Base-by-base conservation (phyloP, 352 stramenopile species). In the Pythium sukuiense region DNA sequence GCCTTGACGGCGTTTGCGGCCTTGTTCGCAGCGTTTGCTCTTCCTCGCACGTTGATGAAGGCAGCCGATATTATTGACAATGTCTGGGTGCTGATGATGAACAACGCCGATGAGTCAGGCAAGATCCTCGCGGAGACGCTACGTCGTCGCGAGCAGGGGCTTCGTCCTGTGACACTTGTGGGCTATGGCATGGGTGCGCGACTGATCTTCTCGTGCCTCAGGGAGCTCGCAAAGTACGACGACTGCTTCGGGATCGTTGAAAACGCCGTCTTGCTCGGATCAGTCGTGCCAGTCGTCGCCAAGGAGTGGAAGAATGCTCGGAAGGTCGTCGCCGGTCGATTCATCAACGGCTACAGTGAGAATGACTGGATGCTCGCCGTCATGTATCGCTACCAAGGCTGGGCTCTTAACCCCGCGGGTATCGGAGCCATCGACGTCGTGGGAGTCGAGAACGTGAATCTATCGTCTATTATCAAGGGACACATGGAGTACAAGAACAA, bases 281-380 rank as follows among this genome's bases (percentile, higher is more conserved):
- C 90, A 1, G 87, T 91, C 0, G 76, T 97, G 0, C 79, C 83
- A 0, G 75, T 83, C 11, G 69, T 72, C 0, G 58, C 55, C 1
- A 71, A 84, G 3, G 85, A 95, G 24, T 98, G 91, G 91, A 64
- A 73, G 20, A 81, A 74, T 33, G 87, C 80, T 6, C 72, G 86
- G 6, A 61, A 76, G 55, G 70, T 97, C 14, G 89, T 97, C 4
- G 87, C 90, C 3, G 88, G 90, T 1, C 77, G 92, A 27, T 63
- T 97, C 0, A 92, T 98, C 69, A 98, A 98, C 67, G 89, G 90
- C 18, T 98, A 93, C 69, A 95, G 81, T 0, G 80, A 88, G 27
- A 90, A 93, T 52, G 92, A 98, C 76, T 93, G 86, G 79, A 96
- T 97, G 82, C 77, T 98, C 24, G 84, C 82, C 18, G 72, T 97